phyloP scores from a whole-genome alignment of 371 early-diverging fungal species.

The Blyttiomyces sp. region DNA sequence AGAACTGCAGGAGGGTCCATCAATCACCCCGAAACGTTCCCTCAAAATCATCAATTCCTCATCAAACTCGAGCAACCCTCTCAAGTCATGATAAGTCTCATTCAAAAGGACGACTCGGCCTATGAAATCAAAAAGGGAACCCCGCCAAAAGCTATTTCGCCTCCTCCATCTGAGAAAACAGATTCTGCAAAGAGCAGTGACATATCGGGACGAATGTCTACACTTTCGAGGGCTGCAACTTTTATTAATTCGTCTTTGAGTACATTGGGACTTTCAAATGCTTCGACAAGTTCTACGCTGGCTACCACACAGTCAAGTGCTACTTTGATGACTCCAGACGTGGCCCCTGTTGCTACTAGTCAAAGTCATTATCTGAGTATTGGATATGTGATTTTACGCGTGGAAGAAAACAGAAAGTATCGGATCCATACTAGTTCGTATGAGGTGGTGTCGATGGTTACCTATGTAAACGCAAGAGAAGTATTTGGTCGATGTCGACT shows the following conservation, averaged over 20 bases:
- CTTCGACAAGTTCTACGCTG: neutral
- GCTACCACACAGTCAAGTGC: neutral
- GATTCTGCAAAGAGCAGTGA: neutral
- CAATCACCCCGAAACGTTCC: slow-evolving; percentile 21
- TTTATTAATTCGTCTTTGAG: neutral
- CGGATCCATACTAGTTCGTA: slow-evolving; percentile 34
- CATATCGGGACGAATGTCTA: neutral
- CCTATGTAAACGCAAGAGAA: slow-evolving; percentile 41
- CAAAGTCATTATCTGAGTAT: slow-evolving; percentile 13
- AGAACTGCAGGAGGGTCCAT: slow-evolving; percentile 29
- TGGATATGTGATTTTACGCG: slow-evolving; percentile 34
- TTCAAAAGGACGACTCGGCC: slow-evolving; percentile 12
- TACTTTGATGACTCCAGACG: neutral
- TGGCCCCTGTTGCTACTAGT: neutral
- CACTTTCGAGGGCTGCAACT: neutral
- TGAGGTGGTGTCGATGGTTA: slow-evolving; percentile 30
- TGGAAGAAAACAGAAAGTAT: slow-evolving; percentile 44
- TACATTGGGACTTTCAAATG: neutral
- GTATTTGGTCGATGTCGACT: slow-evolving; percentile 27
- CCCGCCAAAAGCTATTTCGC: neutral
- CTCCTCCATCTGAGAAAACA: neutral
- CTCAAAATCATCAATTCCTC: slow-evolving; percentile 28
- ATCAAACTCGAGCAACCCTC: slow-evolving; percentile 2
- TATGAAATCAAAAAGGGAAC: neutral
- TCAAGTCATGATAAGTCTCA: slow-evolving; percentile 16